phyloP scores from a whole-genome alignment of 2,329 filamentous ascomycete species.

The Fusarium sp. region DNA sequence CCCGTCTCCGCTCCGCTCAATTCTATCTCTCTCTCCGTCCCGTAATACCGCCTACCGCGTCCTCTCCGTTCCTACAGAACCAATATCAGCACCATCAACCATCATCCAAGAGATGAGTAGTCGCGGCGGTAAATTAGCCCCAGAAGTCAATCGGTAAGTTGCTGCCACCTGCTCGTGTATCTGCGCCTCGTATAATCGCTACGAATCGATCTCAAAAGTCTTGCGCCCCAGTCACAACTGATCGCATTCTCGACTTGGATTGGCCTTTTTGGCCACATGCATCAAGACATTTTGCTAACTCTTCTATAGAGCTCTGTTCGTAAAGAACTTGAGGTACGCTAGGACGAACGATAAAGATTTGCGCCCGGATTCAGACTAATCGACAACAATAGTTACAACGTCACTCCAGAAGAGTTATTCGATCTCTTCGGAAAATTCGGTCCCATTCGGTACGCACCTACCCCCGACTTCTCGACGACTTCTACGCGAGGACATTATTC shows the following conservation, averaged over 20 bases:
- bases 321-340: slow-evolving; percentile 96
- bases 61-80: slow-evolving; percentile 47
- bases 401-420: slow-evolving; percentile 96
- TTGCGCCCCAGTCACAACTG: slow-evolving; percentile 21
- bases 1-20: slow-evolving; percentile 48
- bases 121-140: slow-evolving; percentile 96
- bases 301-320: slow-evolving; percentile 89
- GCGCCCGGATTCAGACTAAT: slow-evolving; percentile 51
- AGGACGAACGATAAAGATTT: slow-evolving; percentile 11
- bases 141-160: slow-evolving; percentile 94
- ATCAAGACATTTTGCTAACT: slow-evolving; percentile 48
- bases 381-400: slow-evolving; percentile 90
- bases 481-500: slow-evolving; percentile 7
- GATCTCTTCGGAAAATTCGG: slow-evolving; percentile 99
- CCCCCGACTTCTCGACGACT: slow-evolving; percentile 21
- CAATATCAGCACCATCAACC: slow-evolving; percentile 47
- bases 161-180: not conserved
- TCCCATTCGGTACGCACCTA: slow-evolving; percentile 80
- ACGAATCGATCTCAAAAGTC: slow-evolving; percentile 25
- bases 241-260: slow-evolving; percentile 18
- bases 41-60: slow-evolving; percentile 43
- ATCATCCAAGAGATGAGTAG: slow-evolving; percentile 88
- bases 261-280: not conserved
- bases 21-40: slow-evolving; percentile 44
- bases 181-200: slow-evolving; percentile 9